Conservation (phyloP, 2,329 filamentous ascomycete genomes). For the Chrysosporium keratinophilum region DNA sequence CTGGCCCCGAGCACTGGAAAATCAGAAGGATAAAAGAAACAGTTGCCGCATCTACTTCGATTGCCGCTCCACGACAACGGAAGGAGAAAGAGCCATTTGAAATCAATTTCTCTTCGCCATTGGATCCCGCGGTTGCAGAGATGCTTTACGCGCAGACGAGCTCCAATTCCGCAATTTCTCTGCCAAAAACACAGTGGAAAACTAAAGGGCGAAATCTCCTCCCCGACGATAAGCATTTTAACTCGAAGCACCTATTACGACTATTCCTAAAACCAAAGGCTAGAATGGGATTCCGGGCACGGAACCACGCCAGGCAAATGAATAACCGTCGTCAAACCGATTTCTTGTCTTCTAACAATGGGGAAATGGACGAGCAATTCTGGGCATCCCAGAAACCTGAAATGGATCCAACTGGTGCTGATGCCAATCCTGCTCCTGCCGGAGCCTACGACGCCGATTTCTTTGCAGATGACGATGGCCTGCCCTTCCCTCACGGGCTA, state of each 20-base stretch:
- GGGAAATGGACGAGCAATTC: slow-evolving; percentile 88
- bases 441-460: slow-evolving; percentile 96
- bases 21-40: slow-evolving; percentile 81
- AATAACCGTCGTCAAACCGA: slow-evolving; percentile 31
- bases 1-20: slow-evolving; percentile 95
- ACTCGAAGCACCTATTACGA: slow-evolving; percentile 76
- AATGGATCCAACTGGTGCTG: slow-evolving; percentile 41
- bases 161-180: slow-evolving; percentile 67
- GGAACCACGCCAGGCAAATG: slow-evolving; percentile 38
- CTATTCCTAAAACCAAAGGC: slow-evolving; percentile 94
- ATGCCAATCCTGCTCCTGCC: slow-evolving; percentile 48
- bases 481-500: slow-evolving; percentile 38
- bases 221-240: slow-evolving; percentile 97
- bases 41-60: slow-evolving; percentile 46
- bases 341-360: slow-evolving; percentile 51
- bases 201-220: slow-evolving; percentile 86
- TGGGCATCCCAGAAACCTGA: slow-evolving; percentile 60
- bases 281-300: slow-evolving; percentile 59
- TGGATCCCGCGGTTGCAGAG: slow-evolving; percentile 61
- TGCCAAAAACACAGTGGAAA: slow-evolving; percentile 92
- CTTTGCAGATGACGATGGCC: slow-evolving; percentile 63
- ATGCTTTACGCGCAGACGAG: slow-evolving; percentile 70
- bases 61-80: slow-evolving; percentile 47
- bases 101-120: slow-evolving; percentile 74
- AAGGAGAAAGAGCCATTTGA: slow-evolving; percentile 97